phyloP scores from a whole-genome alignment of 805 yeast species.

The Sugiyamaella qingdaonensis region DNA sequence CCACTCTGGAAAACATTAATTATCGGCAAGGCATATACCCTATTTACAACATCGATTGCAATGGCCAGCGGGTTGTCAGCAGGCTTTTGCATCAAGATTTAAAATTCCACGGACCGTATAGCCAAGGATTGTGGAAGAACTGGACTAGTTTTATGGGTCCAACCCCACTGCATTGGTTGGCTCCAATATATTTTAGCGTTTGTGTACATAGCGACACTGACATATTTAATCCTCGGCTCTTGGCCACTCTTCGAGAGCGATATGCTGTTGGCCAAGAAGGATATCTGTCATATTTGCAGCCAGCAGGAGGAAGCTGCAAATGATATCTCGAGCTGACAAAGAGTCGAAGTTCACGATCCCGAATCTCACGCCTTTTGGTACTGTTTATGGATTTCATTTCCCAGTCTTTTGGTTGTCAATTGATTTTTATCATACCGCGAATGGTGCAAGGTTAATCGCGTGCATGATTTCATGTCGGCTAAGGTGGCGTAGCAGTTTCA shows the following conservation, averaged over 20 bases:
- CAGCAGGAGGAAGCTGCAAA: no score
- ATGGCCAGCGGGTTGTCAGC: conserved; percentile 43
- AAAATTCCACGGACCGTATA: conserved; percentile 26
- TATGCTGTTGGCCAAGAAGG: conserved; percentile 17
- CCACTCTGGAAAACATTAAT: conserved; percentile 48
- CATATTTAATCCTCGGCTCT: conserved; percentile 14
- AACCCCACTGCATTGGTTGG: conserved; percentile 26
- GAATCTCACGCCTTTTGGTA: no score
- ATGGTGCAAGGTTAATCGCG: no score
- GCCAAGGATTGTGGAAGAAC: conserved; percentile 26
- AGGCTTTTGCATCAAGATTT: conserved; percentile 38
- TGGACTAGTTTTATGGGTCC: conserved; percentile 31
- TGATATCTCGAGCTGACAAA: no score
- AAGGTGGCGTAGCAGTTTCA: no score
- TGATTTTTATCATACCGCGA: no score
- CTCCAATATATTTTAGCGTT: conserved; percentile 18
- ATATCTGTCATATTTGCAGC: conserved; percentile 13
- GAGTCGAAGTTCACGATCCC: no score
- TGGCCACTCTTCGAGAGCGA: conserved; percentile 16
- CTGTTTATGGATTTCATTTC: no score
- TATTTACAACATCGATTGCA: conserved; percentile 39
- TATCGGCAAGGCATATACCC: conserved; percentile 18
- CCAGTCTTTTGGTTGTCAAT: no score
- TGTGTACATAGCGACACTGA: not conserved
- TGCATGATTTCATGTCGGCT: no score